Base-by-base conservation (phyloP, 2,329 filamentous ascomycete species). In the Ceratocystis destructans region DNA sequence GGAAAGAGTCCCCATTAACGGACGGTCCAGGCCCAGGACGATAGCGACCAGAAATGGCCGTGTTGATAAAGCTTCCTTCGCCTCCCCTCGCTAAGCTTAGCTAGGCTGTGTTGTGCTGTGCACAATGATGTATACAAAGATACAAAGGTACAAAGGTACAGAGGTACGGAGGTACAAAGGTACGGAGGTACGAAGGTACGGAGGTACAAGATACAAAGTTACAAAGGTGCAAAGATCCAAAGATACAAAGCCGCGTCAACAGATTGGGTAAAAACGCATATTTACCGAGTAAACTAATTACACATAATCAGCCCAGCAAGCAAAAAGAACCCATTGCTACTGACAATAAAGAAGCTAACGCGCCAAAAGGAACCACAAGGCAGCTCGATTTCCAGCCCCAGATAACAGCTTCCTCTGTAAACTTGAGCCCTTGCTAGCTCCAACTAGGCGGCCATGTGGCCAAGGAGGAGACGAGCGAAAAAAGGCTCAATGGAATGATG, bases 401-500 rank as follows among this genome's bases (percentile, higher is more conserved):
- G 5, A 59, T n/a, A n/a, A 28, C 55, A 37, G 28, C 55, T 37
- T 31, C 55, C 33, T 59, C 55, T n/a, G 25, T 25, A 31, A 22
- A 59, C 25, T 59, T 37, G 55, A 28, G 28, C 53, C 53, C 53
- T 59, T 31, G 55, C 55, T 59, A n/a, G 55, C 28, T 6, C 55
- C 55, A 31, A 31, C 55, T 31, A 59, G 55, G 55, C 55, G 55
- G 31, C 55, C 55, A 59, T 59, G 55, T 59, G 55, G 55, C 55
- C 33, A 31, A n/a, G 25, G 28, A 59, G 48, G 25, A 28, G 22
- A 15, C 5, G 22, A 50, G 48, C 10, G 20, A 53, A 25, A 12
- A 48, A 53, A 53, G 48, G 48, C 48, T 22, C 25, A 8, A 53
- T 25, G 48, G 8, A 53, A 53, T 53, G 48, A 22, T 53, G 20